These are phyloP conservation scores for Penicillium sp. DNA, from an alignment of 2,329 filamentous ascomycete species.

Conservation along the genomic window DNA sequence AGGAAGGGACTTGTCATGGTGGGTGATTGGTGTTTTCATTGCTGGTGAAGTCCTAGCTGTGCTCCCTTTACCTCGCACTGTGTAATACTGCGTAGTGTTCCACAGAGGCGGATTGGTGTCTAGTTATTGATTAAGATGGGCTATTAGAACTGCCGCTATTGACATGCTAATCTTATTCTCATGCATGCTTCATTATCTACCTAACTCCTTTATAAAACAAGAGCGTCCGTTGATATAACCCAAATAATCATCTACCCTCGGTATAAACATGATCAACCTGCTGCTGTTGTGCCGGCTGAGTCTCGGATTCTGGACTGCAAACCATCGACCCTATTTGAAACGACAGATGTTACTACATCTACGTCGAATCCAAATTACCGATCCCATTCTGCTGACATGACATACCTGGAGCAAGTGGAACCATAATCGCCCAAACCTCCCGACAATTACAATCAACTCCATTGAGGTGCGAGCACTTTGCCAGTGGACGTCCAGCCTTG, in stretches of 20 bases:
- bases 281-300: background rate
- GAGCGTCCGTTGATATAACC: background rate
- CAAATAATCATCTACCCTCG: background rate
- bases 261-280: background rate
- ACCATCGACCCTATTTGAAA: background rate
- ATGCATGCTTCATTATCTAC: background rate
- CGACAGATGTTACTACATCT: background rate
- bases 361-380: background rate
- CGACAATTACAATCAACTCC: constrained; percentile 1
- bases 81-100: no score
- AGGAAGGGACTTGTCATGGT: constrained; percentile 1
- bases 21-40: background rate
- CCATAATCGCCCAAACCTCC: constrained; percentile 6
- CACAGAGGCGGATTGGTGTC: background rate
- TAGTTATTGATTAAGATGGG: background rate
- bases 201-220: background rate
- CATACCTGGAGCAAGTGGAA: constrained; percentile 7
- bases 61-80: background rate
- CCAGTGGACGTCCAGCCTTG: constrained; percentile 1
- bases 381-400: background rate
- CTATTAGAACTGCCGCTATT: background rate
- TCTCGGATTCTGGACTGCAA: background rate
- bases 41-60: no score
- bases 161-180: background rate
- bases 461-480: background rate